These are phyloP conservation scores for Botrytis paeoniae DNA, from an alignment of 2,329 filamentous ascomycete species.

Conservation along the genomic window DNA sequence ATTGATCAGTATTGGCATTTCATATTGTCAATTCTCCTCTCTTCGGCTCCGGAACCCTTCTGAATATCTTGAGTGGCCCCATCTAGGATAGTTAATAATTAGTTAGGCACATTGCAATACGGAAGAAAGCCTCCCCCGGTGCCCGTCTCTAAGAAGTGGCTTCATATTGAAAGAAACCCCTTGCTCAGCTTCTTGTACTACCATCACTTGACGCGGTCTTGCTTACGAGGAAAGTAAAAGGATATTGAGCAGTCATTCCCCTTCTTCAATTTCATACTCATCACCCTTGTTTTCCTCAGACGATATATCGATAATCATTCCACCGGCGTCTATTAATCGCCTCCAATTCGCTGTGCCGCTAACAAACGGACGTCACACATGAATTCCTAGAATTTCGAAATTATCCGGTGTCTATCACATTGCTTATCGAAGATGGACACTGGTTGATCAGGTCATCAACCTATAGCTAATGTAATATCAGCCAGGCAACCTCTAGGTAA, in stretches of 20 bases:
- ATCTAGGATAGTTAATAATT: background rate
- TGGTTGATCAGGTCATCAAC: slow-evolving; percentile 22
- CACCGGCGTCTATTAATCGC: slow-evolving; percentile 19
- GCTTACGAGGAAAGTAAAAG: background rate
- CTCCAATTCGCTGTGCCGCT: slow-evolving; percentile 13
- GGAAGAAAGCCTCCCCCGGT: background rate
- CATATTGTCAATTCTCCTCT: background rate
- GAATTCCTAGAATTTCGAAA: background rate
- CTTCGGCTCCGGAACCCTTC: background rate
- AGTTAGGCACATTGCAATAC: background rate
- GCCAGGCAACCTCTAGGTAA: background rate
- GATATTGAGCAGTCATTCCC: background rate
- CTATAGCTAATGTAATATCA: background rate
- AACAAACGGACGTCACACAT: slow-evolving; percentile 18
- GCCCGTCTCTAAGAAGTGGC: background rate
- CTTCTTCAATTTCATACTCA: background rate
- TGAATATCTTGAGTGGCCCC: background rate
- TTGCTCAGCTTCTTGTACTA: background rate
- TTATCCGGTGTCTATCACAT: slow-evolving; percentile 13
- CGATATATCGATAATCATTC: background rate
- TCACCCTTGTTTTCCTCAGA: background rate
- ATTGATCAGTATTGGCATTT: background rate
- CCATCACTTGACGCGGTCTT: slow-evolving; percentile 6
- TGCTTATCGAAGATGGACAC: slow-evolving; percentile 26
- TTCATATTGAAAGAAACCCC: background rate